Evolutionary conservation across 148 eudicot genomes (phyloP).

Genomic region (Silene conica): DNA sequence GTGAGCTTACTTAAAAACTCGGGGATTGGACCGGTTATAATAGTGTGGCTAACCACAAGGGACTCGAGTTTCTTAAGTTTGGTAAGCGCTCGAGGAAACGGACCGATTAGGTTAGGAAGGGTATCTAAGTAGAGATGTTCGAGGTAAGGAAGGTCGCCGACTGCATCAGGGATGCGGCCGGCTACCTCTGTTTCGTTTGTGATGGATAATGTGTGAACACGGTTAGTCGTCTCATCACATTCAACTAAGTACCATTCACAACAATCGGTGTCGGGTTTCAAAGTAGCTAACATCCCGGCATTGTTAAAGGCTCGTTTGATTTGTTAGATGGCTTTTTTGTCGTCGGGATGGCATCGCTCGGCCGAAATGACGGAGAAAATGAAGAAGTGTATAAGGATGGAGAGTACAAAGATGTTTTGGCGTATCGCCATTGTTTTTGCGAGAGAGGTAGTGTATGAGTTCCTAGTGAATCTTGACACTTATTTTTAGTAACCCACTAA

Average conservation of each 20-base stretch:
- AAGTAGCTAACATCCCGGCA: constrained; percentile 26
- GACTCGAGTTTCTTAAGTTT: constrained; percentile 27
- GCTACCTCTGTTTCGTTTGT: not conserved
- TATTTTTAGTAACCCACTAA: too few species aligned
- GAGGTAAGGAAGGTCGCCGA: constrained; percentile 39
- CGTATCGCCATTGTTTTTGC: too few species aligned
- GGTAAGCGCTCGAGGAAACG: constrained; percentile 30
- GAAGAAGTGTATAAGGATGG: constrained; percentile 2
- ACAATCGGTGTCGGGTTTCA: constrained; percentile 14
- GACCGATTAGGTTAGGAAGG: constrained; percentile 37
- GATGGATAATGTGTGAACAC: constrained; percentile 22
- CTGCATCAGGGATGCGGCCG: constrained; percentile 33
- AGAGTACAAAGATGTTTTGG: not conserved
- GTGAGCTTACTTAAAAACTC: constrained; percentile 19
- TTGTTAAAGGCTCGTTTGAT: constrained; percentile 25
- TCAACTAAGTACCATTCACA: constrained; percentile 37
- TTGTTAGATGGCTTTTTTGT: constrained; percentile 31
- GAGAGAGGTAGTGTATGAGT: too few species aligned
- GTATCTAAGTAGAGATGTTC: constrained; percentile 15
- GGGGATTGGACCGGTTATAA: constrained; percentile 29
- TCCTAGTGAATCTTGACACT: too few species aligned
- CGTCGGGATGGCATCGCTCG: constrained; percentile 34
- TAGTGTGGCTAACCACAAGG: constrained; percentile 25
- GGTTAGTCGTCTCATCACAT: constrained; percentile 29
- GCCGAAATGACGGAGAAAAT: not conserved